Conservation (phyloP, 2,329 filamentous ascomycete species). For the Colletotrichum lini region DNA sequence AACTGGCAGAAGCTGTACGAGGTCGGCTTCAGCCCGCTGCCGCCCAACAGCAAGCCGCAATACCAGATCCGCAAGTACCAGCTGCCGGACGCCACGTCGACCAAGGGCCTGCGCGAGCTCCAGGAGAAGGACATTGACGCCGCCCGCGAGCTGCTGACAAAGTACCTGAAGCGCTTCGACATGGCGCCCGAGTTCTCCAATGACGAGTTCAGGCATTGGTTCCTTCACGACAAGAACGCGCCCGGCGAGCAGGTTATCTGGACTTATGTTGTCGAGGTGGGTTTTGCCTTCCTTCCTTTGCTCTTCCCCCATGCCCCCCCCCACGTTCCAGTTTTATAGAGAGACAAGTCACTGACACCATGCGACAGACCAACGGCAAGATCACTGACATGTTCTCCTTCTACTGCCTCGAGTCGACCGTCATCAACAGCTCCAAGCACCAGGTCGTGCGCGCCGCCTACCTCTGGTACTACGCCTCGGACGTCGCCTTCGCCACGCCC, state of each 20-base stretch:
- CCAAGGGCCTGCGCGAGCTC: slow-evolving; percentile 85
- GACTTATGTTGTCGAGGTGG: slow-evolving; percentile 88
- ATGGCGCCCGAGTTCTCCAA: slow-evolving; percentile 86
- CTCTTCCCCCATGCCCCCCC: background rate
- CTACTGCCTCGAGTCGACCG: slow-evolving; percentile 93
- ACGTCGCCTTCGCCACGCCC: slow-evolving; percentile 77
- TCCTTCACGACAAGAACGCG: slow-evolving; percentile 78
- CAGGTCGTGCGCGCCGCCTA: slow-evolving; percentile 90
- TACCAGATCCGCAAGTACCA: slow-evolving; percentile 90
- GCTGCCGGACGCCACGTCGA: slow-evolving; percentile 81
- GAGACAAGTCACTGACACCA: slow-evolving; percentile 38
- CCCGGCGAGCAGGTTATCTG: slow-evolving; percentile 87
- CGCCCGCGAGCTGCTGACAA: slow-evolving; percentile 80
- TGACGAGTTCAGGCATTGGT: slow-evolving; percentile 90
- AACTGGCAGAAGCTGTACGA: slow-evolving; percentile 98
- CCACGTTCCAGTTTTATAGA: too few species aligned
- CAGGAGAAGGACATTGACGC: slow-evolving; percentile 81
- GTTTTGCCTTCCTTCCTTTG: slow-evolving; percentile 46
- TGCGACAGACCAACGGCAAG: slow-evolving; percentile 70
- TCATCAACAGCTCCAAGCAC: slow-evolving; percentile 86
- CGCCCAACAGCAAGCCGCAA: slow-evolving; percentile 84
- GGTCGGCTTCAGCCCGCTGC: slow-evolving; percentile 92
- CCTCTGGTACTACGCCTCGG: slow-evolving; percentile 96
- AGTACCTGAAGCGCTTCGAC: slow-evolving; percentile 85
- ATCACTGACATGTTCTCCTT: slow-evolving; percentile 99